These are phyloP conservation scores for Naganishia liquefaciens DNA, from an alignment of 1,284 basidiomycete species.

Conservation along the genomic window DNA sequence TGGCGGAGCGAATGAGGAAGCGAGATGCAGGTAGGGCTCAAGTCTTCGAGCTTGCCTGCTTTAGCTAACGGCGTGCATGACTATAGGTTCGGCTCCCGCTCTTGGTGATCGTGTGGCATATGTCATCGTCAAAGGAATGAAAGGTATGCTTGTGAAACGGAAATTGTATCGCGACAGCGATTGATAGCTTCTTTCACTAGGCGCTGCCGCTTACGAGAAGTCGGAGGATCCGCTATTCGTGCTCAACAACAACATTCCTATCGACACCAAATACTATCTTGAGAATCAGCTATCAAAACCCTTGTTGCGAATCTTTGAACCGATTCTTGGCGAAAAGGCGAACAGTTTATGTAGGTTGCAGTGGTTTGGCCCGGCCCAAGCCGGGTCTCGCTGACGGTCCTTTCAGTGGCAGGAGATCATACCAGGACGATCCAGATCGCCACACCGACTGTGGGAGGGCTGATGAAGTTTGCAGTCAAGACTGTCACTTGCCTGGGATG, in stretches of 20 bases:
- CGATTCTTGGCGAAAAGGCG: conserved; percentile 90
- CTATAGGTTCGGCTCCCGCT: conserved; percentile 77
- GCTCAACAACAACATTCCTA: conserved; percentile 91
- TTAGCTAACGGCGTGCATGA: background rate
- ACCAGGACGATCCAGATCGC: conserved; percentile 90
- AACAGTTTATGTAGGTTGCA: conserved; percentile 59
- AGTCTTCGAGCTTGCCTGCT: background rate
- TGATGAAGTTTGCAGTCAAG: conserved; percentile 97
- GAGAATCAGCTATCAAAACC: conserved; percentile 96
- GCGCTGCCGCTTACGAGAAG: conserved; percentile 96
- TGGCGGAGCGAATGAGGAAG: conserved; percentile 89
- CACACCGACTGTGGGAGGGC: conserved; percentile 85
- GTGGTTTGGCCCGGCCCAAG: background rate
- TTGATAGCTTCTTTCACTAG: conserved; percentile 54
- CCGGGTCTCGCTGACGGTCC: conserved; percentile 26
- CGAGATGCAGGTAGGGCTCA: conserved; percentile 73
- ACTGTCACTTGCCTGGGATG: conserved; percentile 90
- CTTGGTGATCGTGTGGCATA: conserved; percentile 95
- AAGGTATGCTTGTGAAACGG: conserved; percentile 60
- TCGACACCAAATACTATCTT: conserved; percentile 94
- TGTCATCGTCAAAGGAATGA: conserved; percentile 92
- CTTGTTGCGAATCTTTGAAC: conserved; percentile 93
- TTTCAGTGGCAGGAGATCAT: conserved; percentile 84
- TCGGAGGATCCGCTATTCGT: conserved; percentile 95
- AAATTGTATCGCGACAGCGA: background rate